Conservation (phyloP, 345 rosid species). For the Gossypioides kirkii region DNA sequence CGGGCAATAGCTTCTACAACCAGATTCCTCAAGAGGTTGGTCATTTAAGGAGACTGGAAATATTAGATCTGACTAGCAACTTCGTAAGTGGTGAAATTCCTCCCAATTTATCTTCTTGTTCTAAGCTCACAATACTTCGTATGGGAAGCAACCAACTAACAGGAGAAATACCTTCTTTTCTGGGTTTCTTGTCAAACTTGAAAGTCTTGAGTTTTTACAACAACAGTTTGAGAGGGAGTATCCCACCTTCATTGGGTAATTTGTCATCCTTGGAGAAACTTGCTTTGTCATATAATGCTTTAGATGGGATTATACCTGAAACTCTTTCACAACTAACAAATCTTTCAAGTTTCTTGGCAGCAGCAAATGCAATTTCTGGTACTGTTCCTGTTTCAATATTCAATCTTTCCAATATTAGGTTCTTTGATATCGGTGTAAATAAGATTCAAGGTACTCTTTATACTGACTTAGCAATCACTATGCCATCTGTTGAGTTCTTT, state of each 20-base stretch:
- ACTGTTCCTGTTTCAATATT: conserved; percentile 11
- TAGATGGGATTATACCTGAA: conserved; percentile 11
- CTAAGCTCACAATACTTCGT: background rate
- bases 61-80: background rate
- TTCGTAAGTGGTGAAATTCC: conserved; percentile 23
- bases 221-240: conserved; percentile 14
- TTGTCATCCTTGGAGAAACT: background rate
- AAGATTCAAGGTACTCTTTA: conserved; percentile 16
- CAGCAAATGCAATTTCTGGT: conserved; percentile 5
- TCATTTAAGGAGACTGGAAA: background rate
- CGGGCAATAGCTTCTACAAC: conserved; percentile 6
- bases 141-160: background rate
- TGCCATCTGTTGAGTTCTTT: conserved; percentile 1
- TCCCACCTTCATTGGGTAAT: conserved; percentile 22
- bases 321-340: conserved; percentile 1
- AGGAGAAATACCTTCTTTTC: conserved; percentile 14
- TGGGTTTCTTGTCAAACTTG: background rate
- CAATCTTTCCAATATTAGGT: conserved; percentile 7
- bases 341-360: background rate
- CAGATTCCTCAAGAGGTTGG: conserved; percentile 21
- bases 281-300: background rate
- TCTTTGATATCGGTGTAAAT: background rate
- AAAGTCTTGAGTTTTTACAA: background rate
- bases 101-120: conserved; percentile 8
- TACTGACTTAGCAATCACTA: conserved; percentile 1